Conservation (phyloP, 805 yeast genomes). For the Kodamaea leandrae region DNA sequence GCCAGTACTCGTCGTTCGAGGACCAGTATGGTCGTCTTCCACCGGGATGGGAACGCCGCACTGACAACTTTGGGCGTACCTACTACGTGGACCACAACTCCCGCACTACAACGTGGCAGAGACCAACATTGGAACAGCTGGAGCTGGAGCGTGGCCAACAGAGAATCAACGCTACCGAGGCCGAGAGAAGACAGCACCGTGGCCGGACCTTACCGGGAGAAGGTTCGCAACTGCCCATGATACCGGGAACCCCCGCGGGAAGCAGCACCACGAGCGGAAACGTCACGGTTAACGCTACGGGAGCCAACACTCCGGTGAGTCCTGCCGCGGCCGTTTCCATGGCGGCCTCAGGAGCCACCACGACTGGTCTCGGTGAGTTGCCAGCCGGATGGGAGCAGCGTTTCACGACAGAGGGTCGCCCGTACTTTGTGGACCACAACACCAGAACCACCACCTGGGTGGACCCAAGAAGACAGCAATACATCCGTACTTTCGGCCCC, state of each 20-base stretch:
- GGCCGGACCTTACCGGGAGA: slow-evolving; percentile 84
- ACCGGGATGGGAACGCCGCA: slow-evolving; percentile 98
- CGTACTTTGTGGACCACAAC: slow-evolving; percentile 97
- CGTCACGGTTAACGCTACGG: slow-evolving; percentile 45
- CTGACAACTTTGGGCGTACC: slow-evolving; percentile 95
- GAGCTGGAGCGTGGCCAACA: slow-evolving; percentile 68
- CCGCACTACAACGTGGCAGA: slow-evolving; percentile 97
- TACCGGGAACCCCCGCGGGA: slow-evolving; percentile 41
- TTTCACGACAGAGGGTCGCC: slow-evolving; percentile 96
- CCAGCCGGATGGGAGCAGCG: slow-evolving; percentile 99
- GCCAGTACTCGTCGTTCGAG: slow-evolving; percentile 90
- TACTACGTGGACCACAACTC: slow-evolving; percentile 98
- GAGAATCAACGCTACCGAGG: slow-evolving; percentile 69
- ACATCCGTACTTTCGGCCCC: slow-evolving; percentile 91
- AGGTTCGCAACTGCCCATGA: slow-evolving; percentile 32
- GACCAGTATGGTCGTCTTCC: slow-evolving; percentile 96
- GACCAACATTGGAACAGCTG: slow-evolving; percentile 82
- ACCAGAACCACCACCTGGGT: slow-evolving; percentile 99
- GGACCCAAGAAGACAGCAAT: slow-evolving; percentile 98
- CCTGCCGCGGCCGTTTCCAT: slow-evolving; percentile 66
- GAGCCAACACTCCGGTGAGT: slow-evolving; percentile 51
- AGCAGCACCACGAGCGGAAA: slow-evolving; percentile 35
- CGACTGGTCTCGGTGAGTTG: slow-evolving; percentile 93
- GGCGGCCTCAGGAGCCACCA: slow-evolving; percentile 82
- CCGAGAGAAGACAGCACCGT: slow-evolving; percentile 87